Base-by-base conservation (phyloP, 192 early-diverging fungal species). In the Rhizophagus sp. region DNA sequence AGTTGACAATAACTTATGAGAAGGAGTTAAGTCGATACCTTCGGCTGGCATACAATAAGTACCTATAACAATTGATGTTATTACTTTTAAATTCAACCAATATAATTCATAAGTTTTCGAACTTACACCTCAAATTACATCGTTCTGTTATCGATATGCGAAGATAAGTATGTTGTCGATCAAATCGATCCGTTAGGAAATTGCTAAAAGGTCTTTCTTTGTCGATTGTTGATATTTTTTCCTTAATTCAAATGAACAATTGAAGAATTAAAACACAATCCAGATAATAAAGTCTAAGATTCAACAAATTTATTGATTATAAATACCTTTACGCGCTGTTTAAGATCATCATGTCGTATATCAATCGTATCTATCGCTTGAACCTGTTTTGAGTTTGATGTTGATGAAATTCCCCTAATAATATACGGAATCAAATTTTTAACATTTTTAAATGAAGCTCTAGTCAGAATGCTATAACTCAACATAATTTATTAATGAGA, bases 11-110 rank as follows among this genome's bases (percentile, higher is more conserved):
- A 99, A 87, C 44, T 92, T 78, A 39, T 89, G 84, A 47, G 84
- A 84, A 0, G 95, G 92, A 0, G 95, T 91, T 12, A 96, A 82
- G 24, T 89, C 87, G 4, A 97, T 84, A 12, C 96, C 96, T 67
- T 96, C 95, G 30, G 89, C 94, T 22, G 96, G 96, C 97, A 98
- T 99, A 83, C 97, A 99, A 86, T 99, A 99, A 7, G 94, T 95
- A 82, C 93, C 93, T 93, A 62, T 9, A 66, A 27, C 39, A 80
- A 77, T 27, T 22, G n/a, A n/a, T 50, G 24, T n/a, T 22, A 44
- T 19, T 25, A 25, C 6, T 25, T 11, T 66, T 17, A 19, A 19
- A 64, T 27, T 13, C 24, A 7, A 44, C 0, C 24, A 22, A 25
- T 47, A 44, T 19, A 44, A 22, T 10, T 44, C 22, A 44, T 6